Conservation (phyloP, 2,329 filamentous ascomycete genomes). For the Sphaceloma murrayae region DNA sequence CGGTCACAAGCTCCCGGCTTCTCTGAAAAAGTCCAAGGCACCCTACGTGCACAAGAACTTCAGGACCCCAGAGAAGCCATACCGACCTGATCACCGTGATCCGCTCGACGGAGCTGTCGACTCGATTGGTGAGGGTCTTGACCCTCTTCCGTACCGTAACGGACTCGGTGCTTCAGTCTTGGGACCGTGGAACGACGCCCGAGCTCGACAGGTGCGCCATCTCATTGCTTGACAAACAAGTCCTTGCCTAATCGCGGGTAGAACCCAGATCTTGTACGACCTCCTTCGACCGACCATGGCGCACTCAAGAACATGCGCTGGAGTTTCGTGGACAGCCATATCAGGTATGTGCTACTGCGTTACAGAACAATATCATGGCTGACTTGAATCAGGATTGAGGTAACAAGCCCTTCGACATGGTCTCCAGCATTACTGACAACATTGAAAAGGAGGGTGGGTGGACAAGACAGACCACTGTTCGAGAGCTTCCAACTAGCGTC, state of each 20-base stretch:
- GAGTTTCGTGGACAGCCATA: slow-evolving; percentile 31
- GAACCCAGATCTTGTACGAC: slow-evolving; percentile 61
- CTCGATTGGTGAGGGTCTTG: slow-evolving; percentile 19
- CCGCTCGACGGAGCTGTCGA: no score
- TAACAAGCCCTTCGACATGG: no score
- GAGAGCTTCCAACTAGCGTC: slow-evolving; percentile 55
- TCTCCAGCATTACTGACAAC: slow-evolving; percentile 38
- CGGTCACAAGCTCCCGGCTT: no score
- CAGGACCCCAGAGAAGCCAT: no score
- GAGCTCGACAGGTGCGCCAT: slow-evolving; percentile 60
- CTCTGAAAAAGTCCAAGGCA: no score
- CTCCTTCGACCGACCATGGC: slow-evolving; percentile 64
- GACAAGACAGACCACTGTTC: slow-evolving; percentile 63
- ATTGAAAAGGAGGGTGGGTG: slow-evolving; percentile 60
- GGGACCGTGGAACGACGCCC: slow-evolving; percentile 59
- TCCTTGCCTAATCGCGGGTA: no score
- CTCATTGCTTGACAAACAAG: no score
- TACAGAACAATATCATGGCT: no score
- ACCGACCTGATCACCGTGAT: no score
- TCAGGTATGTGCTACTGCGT: background rate
- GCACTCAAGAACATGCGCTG: slow-evolving; percentile 63
- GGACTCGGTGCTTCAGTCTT: slow-evolving; percentile 56
- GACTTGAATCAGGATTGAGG: no score
- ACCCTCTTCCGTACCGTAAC: slow-evolving; percentile 53
- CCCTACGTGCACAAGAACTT: no score